Base-by-base conservation (phyloP, 1,139 yeast species). In the Groenewaldozyma auringiensis region DNA sequence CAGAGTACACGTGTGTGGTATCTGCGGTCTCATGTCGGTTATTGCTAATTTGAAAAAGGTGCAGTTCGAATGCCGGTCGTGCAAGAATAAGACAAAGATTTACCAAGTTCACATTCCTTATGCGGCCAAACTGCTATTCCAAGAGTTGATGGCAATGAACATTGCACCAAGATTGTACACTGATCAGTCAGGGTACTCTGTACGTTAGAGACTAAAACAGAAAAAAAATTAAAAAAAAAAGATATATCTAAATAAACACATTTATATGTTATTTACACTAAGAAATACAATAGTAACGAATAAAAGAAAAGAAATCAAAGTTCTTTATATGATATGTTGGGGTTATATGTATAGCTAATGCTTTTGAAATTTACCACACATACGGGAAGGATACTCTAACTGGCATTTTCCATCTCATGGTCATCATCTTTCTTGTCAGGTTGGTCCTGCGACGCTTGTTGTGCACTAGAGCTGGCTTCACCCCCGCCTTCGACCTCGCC, bases 141-240 rank as follows among this genome's bases (percentile, higher is more conserved):
- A 89, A 71, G 98, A 92, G 71, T 76, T 92, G 62, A 89, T 92
- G 97, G 95, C 97, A 36, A 92, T 92, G 98, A 92, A 92, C 66
- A 89, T 92, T 51, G 72, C 72, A 8, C 72, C 72, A 6, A 54
- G 72, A 40, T 51, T 68, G 61, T 68, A 68, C 52, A 65, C 72
- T 3, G 72, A 68, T 44, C 59, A 68, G 22, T 64, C 70, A 16
- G 71, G 71, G 1, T 55, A 60, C 17, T 53, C 66, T 32, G 65
- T 62, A 37, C 57, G 68, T 14, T 43, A 40, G 32, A 14, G 4
- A 37, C 6, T 36, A 14, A 21, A 14, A 4, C 8, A 8, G n/a
- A 22, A 36, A 18, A 36, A 17, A 14, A 8, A 33, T n/a, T 13
- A 14, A 13, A n/a, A 33, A 33, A 33, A 33, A 13, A 33, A n/a